Conservation (phyloP, 2,329 filamentous ascomycete species). For the Juglanconis juglandina region DNA sequence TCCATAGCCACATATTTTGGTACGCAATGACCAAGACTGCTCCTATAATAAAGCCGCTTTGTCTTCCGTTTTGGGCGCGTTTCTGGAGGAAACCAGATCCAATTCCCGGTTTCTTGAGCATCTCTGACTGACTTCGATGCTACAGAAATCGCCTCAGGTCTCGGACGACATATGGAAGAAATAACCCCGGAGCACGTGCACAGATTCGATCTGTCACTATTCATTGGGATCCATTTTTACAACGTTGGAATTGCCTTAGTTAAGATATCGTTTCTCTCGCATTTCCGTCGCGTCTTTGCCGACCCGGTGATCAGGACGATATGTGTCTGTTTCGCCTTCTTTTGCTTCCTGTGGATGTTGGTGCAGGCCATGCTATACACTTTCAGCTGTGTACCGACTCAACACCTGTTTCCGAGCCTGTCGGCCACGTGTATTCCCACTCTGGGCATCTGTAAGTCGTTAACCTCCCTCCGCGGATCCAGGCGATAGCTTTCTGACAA, state of each 20-base stretch:
- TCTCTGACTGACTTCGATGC: neutral
- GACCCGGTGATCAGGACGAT: neutral
- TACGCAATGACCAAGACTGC: neutral
- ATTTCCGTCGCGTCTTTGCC: slow-evolving; percentile 5
- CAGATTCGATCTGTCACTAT: neutral
- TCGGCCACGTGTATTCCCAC: neutral
- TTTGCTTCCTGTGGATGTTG: slow-evolving; percentile 2
- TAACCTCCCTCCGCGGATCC: neutral
- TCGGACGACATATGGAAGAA: neutral
- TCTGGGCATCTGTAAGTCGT: slow-evolving; percentile 1
- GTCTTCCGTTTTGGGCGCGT: no score
- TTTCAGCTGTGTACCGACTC: slow-evolving; percentile 4
- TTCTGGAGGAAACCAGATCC: no score
- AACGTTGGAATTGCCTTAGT: slow-evolving; percentile 2
- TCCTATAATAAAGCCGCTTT: no score
- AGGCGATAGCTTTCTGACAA: neutral
- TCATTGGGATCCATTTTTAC: slow-evolving; percentile 2
- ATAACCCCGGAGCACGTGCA: neutral
- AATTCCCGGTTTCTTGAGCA: neutral
- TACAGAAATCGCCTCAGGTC: slow-evolving; percentile 1
- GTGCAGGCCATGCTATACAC: slow-evolving; percentile 5
- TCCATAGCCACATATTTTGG: slow-evolving; percentile 7
- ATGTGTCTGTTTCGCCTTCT: slow-evolving; percentile 1
- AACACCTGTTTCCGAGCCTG: neutral
- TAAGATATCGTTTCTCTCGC: slow-evolving; percentile 6